These are phyloP conservation scores for Phytophthora cajani DNA, from an alignment of 352 stramenopile genomes.

Conservation along the genomic window DNA sequence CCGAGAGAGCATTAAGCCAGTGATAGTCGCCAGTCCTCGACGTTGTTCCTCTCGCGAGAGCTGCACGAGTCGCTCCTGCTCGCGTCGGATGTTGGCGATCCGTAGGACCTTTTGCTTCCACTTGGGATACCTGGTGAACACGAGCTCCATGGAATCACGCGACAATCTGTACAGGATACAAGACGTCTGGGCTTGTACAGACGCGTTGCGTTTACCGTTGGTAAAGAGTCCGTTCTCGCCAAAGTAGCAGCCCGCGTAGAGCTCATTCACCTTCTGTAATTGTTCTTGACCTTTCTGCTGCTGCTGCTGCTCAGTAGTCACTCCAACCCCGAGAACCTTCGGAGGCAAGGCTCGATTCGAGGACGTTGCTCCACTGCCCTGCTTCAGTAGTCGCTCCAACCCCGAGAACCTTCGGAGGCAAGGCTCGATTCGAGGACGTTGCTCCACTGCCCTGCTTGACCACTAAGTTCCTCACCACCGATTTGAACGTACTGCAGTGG, in stretches of 20 bases:
- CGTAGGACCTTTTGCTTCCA: slow-evolving; percentile 63
- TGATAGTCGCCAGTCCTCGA: slow-evolving; percentile 15
- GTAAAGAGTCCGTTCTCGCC: slow-evolving; percentile 72
- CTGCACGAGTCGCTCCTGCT: slow-evolving; percentile 53
- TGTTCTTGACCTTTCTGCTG: background rate
- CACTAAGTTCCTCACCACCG: slow-evolving; percentile 14
- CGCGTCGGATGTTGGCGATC: slow-evolving; percentile 56
- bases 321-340: background rate
- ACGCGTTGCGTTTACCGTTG: slow-evolving; percentile 57
- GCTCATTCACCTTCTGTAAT: slow-evolving; percentile 49
- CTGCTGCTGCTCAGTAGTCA: background rate
- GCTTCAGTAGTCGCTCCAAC: background rate
- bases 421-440: background rate
- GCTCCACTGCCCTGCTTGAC: background rate
- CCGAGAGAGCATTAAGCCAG: slow-evolving; percentile 30
- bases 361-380: background rate
- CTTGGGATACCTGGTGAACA: slow-evolving; percentile 50
- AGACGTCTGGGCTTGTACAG: slow-evolving; percentile 57
- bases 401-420: background rate
- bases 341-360: background rate
- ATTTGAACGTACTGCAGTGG: slow-evolving; percentile 20
- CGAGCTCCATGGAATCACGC: slow-evolving; percentile 61
- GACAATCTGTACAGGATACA: slow-evolving; percentile 82
- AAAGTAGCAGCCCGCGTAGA: slow-evolving; percentile 66
- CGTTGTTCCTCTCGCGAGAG: slow-evolving; percentile 28